Conservation (phyloP, 202 grass and related monocot species). For the Panicum hallii region DNA sequence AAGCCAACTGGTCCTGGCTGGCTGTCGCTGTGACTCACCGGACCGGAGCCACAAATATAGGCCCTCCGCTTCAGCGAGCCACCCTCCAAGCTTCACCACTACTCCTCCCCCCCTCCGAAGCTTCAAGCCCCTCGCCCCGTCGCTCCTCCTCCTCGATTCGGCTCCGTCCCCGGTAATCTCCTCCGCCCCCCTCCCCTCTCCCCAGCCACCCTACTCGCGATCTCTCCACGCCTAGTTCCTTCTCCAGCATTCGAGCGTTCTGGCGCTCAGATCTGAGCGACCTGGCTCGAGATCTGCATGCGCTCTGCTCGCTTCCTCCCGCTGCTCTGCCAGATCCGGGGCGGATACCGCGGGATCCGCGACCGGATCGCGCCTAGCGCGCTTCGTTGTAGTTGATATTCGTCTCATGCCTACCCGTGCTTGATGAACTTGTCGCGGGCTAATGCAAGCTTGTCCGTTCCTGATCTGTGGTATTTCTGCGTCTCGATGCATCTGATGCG, state of each 20-base stretch:
- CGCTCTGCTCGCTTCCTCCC: not conserved
- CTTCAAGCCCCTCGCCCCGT: not conserved
- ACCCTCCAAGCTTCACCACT: not conserved
- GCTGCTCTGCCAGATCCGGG: constrained; percentile 7
- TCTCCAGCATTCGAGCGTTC: not conserved
- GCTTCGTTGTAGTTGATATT: not conserved
- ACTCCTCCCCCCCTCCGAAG: not conserved
- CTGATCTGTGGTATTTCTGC: not conserved
- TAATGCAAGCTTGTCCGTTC: not conserved
- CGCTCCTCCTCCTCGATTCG: not conserved
- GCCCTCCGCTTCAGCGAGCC: not conserved
- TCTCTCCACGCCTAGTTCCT: not conserved
- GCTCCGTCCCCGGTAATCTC: constrained; percentile 1
- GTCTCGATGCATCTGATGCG: not conserved
- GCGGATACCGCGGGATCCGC: not conserved
- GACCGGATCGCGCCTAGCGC: not conserved
- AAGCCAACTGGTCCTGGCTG: not conserved
- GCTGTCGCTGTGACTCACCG: not conserved
- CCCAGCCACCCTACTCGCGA: not conserved
- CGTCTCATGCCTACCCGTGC: not conserved
- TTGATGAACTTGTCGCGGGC: not conserved
- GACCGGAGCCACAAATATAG: constrained; percentile 32
- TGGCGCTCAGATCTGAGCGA: constrained; percentile 10
- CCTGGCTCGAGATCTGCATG: constrained; percentile 9
- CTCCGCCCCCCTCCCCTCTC: not conserved